These are phyloP conservation scores for Fragaria iinumae DNA, from an alignment of 306 rosid genomes.

Conservation along the genomic window DNA sequence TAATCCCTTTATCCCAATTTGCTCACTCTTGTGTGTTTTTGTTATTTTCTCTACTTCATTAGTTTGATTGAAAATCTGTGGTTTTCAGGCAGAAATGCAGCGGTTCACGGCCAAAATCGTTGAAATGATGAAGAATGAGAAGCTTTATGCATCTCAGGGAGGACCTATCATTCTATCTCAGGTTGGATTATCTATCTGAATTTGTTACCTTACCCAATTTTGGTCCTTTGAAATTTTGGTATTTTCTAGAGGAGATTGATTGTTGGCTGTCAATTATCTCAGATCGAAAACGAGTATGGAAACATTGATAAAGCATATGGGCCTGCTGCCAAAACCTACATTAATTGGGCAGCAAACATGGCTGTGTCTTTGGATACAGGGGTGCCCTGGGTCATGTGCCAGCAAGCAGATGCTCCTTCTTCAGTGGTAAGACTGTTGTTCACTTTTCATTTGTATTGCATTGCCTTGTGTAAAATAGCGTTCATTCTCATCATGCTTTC, in stretches of 20 bases:
- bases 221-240: neutral
- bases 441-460: neutral
- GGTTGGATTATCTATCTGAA: slow-evolving; percentile 34
- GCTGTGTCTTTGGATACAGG: slow-evolving; percentile 85
- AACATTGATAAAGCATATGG: slow-evolving; percentile 51
- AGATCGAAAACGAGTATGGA: slow-evolving; percentile 96
- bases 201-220: neutral
- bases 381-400: slow-evolving; percentile 99
- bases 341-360: slow-evolving; percentile 90
- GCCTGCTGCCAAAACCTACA: slow-evolving; percentile 63
- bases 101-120: slow-evolving; percentile 81
- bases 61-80: slow-evolving; percentile 9
- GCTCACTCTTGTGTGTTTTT: slow-evolving; percentile 6
- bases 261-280: slow-evolving; percentile 8
- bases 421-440: slow-evolving; percentile 65
- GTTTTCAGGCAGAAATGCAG: slow-evolving; percentile 82
- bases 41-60: neutral
- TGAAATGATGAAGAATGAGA: slow-evolving; percentile 78
- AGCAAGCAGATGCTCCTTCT: slow-evolving; percentile 84
- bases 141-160: slow-evolving; percentile 85
- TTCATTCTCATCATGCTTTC: slow-evolving; percentile 1
- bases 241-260: slow-evolving; percentile 4
- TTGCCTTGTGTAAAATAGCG: neutral
- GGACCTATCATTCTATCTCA: slow-evolving; percentile 95
- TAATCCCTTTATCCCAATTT: neutral